Evolutionary conservation across 1,284 basidiomycete genomes (phyloP), one percentile per base, ranked within the genome.

Genomic region (Sporisorium reilianum): DNA sequence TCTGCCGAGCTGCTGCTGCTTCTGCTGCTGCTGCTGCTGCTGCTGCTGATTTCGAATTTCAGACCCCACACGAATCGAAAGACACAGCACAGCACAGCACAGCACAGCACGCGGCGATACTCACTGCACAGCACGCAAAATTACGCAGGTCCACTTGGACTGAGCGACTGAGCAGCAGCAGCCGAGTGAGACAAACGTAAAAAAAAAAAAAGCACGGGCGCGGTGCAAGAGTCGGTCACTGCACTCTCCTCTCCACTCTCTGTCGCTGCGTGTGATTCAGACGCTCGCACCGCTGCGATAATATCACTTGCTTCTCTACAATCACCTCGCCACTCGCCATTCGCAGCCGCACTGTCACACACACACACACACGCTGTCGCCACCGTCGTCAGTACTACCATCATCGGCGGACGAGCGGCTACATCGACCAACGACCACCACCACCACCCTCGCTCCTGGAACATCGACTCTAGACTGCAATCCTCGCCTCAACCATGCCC

Each of bases 401-500:
- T 18, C 26, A 18, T 3, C 26, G 18, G 20, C 45, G 7, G 0
- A 30, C 5, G 8, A 30, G 18, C 50, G 23, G 18, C 50, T 51
- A n/a, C n/a, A n/a, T n/a, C n/a, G n/a, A n/a, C n/a, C 23, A 32
- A 25, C 22, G 32, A 9, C 30, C 40, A 40, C 20, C 12, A 50
- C 25, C 38, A 50, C 23, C 28, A 16, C 51, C 14, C n/a, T n/a
- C n/a, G n/a, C 46, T 3, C 16, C 48, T 50, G 48, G 48, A 50
- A 22, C 48, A 4, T 5, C 26, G 8, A 28, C 28, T 12, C n/a
- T 49, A 34, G 30, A 49, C 34, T 10, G 28, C 45, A 20, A 30
- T 12, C 20, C 38, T 41, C n/a, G 20, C 30, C 10, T 16, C 58
- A 54, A 14, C n/a, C 49, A 72, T 72, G 69, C 64, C 70, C 48